Conservation (phyloP, 2,329 filamentous ascomycete genomes). For the Fusarium sp. region DNA sequence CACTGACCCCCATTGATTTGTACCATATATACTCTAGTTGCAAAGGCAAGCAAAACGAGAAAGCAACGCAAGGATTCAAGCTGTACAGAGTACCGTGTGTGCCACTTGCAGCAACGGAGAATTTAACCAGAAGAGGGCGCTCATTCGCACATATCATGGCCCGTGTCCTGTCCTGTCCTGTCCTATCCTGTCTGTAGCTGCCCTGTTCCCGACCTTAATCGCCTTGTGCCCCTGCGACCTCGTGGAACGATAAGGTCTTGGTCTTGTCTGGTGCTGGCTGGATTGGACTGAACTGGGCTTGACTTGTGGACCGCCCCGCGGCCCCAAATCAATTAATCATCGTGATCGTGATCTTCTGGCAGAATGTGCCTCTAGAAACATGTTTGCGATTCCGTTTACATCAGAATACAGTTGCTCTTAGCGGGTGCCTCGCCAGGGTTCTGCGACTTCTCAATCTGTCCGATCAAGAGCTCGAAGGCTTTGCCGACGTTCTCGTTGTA, state of each 20-base stretch:
- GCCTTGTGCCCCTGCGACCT: constrained; percentile 27
- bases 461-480: constrained; percentile 94
- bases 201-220: constrained; percentile 27
- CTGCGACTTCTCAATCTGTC: constrained; percentile 92
- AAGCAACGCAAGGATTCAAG: constrained; percentile 12
- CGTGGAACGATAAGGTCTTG: constrained; percentile 24
- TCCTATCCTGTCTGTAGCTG: background rate
- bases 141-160: constrained; percentile 17
- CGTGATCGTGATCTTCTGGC: constrained; percentile 20
- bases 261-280: constrained; percentile 7
- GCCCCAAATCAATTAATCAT: constrained; percentile 16
- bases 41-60: constrained; percentile 25
- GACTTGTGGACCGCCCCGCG: constrained; percentile 35
- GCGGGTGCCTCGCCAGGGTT: constrained; percentile 87
- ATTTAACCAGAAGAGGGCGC: constrained; percentile 33
- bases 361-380: constrained; percentile 3
- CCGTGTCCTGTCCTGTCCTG: constrained; percentile 30
- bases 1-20: constrained; percentile 34
- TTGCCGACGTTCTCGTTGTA: constrained; percentile 94
- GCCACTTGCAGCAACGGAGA: constrained; percentile 27
- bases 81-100: constrained; percentile 7
- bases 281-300: constrained; percentile 17
- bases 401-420: constrained; percentile 83
- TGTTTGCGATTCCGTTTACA: constrained; percentile 66
- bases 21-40: constrained; percentile 39